phyloP scores from a whole-genome alignment of 768 basidiomycete genomes.

The Lentinus brumalis region DNA sequence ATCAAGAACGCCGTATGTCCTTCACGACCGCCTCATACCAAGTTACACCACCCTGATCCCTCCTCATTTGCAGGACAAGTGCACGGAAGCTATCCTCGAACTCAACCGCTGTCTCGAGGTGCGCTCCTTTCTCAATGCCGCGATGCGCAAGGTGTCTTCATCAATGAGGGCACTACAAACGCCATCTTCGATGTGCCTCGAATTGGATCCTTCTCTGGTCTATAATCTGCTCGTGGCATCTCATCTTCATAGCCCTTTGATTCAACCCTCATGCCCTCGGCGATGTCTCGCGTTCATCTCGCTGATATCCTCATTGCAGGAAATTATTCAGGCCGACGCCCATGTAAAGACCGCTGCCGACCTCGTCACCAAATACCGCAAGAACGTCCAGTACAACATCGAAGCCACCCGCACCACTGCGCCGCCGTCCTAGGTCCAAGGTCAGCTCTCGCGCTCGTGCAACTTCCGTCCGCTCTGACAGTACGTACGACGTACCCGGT shows the following conservation, averaged over 20 bases:
- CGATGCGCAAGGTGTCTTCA: too few relatives aligned
- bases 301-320: constrained; percentile 42
- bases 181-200: too few relatives aligned
- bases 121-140: neutral
- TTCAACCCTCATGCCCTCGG: too few relatives aligned
- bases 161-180: too few relatives aligned
- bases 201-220: too few relatives aligned
- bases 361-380: constrained; percentile 82
- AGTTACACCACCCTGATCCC: neutral
- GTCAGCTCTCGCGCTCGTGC: too few relatives aligned
- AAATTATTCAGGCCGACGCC: constrained; percentile 77
- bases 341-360: constrained; percentile 81
- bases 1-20: constrained; percentile 75
- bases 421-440: neutral
- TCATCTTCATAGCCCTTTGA: too few relatives aligned
- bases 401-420: constrained; percentile 50
- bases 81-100: constrained; percentile 87
- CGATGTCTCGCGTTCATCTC: neutral
- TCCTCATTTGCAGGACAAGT: constrained; percentile 66
- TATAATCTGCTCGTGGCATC: too few relatives aligned
- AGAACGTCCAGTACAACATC: constrained; percentile 92
- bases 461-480: too few relatives aligned
- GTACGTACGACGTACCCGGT: too few relatives aligned
- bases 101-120: constrained; percentile 89
- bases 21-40: neutral